A percentile compares a stretch with the other conserved stretches of the same genome.
phyloP scores from a whole-genome alignment of 1,284 basidiomycete species.

The Exobasidium cylindrosporum region DNA sequence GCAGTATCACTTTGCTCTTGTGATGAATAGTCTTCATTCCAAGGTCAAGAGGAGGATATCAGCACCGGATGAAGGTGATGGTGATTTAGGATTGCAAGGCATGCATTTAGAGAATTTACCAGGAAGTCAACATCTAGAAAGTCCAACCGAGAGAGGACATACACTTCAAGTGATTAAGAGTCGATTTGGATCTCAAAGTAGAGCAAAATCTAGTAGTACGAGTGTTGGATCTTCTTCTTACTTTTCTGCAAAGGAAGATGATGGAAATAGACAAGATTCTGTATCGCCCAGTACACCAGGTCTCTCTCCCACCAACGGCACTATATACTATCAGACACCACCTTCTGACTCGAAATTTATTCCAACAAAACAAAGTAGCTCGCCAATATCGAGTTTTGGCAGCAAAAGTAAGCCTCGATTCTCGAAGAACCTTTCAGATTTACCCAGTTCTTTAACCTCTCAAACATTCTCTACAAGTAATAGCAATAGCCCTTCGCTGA shows the following conservation, averaged over 20 bases:
- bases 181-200: neutral
- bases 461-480: too few relatives aligned
- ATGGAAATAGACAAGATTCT: neutral
- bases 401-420: neutral
- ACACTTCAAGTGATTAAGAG: neutral
- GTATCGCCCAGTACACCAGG: neutral
- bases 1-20: too few relatives aligned
- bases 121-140: neutral
- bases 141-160: neutral
- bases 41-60: neutral
- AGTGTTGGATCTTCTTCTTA: neutral
- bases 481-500: neutral
- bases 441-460: too few relatives aligned
- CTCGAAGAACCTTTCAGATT: neutral
- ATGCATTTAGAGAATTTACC: neutral
- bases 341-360: neutral
- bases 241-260: neutral
- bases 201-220: neutral
- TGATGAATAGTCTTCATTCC: neutral
- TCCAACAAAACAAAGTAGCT: neutral
- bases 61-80: neutral
- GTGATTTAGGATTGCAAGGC: constrained; percentile 1
- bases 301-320: neutral
- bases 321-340: neutral
- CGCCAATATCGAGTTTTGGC: neutral